Evolutionary conservation across 805 yeast genomes (phyloP).

Genomic region (Metschnikowia chrysomelidarum): DNA sequence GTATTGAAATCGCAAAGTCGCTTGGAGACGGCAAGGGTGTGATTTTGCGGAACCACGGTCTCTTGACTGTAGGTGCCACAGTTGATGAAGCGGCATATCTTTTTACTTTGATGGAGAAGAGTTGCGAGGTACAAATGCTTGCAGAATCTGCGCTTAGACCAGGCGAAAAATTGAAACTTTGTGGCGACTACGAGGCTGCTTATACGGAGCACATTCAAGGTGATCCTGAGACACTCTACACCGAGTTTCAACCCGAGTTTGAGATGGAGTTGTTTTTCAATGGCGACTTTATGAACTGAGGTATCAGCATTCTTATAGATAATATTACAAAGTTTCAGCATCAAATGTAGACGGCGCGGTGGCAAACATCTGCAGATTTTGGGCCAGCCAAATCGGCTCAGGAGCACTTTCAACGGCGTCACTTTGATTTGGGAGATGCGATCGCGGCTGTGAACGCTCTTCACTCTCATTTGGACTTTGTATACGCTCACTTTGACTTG

Average conservation of each 20-base stretch:
- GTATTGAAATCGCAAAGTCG: slow-evolving; percentile 57
- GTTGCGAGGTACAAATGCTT: slow-evolving; percentile 63
- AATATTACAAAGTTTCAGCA: no score
- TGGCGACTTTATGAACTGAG: slow-evolving; percentile 23
- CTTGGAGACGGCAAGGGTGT: slow-evolving; percentile 57
- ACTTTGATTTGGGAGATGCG: no score
- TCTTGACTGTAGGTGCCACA: slow-evolving; percentile 65
- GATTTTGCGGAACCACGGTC: slow-evolving; percentile 71
- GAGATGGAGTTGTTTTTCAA: slow-evolving; percentile 37
- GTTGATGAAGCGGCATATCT: slow-evolving; percentile 74
- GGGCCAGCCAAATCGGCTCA: no score
- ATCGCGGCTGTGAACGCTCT: no score
- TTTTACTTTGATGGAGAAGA: slow-evolving; percentile 59
- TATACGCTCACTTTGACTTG: no score
- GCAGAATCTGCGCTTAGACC: slow-evolving; percentile 52
- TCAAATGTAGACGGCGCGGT: no score
- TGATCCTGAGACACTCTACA: slow-evolving; percentile 66
- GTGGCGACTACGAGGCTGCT: slow-evolving; percentile 63
- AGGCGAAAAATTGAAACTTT: slow-evolving; percentile 40
- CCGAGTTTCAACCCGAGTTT: slow-evolving; percentile 71
- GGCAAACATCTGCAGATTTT: no score
- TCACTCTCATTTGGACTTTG: no score
- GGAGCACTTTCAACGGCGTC: no score
- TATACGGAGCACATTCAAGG: slow-evolving; percentile 60
- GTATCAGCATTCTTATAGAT: no score